Conservation (phyloP, 139 green algal species). For the Asterochloris erici region DNA sequence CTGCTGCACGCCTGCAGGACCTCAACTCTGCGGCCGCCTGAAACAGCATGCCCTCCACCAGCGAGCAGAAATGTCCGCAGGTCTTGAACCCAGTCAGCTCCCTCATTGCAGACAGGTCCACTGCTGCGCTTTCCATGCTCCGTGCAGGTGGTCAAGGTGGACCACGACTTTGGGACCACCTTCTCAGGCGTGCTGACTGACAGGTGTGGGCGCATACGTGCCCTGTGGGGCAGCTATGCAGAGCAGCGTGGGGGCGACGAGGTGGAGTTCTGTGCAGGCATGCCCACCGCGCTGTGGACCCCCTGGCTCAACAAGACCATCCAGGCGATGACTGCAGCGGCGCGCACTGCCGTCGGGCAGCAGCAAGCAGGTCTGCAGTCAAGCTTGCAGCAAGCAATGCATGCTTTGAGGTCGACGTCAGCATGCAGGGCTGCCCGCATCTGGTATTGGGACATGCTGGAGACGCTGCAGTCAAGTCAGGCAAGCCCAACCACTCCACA, state of each 20-base stretch:
- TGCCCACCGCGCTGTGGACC: conserved; percentile 53
- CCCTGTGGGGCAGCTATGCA: conserved; percentile 77
- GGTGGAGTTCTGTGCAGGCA: conserved; percentile 64
- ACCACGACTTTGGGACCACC: conserved; percentile 85
- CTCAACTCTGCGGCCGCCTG: neutral
- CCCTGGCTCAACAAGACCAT: conserved; percentile 59
- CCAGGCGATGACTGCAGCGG: neutral
- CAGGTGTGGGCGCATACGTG: conserved; percentile 54
- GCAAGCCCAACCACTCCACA: too few species aligned
- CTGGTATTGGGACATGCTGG: too few species aligned
- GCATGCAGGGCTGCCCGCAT: too few species aligned
- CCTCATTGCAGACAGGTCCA: neutral
- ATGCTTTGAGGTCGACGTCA: too few species aligned
- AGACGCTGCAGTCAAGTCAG: too few species aligned
- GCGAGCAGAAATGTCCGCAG: neutral
- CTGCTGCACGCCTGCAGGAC: neutral
- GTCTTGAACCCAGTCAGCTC: neutral
- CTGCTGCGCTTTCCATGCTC: neutral
- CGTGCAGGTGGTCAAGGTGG: conserved; percentile 67
- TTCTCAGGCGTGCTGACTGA: conserved; percentile 83
- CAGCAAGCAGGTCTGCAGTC: too few species aligned
- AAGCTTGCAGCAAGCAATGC: too few species aligned
- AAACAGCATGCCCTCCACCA: neutral
- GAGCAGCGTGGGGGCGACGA: conserved; percentile 52
- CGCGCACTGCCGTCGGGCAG: neutral